Evolutionary conservation across 805 yeast genomes (phyloP).

Genomic region (Maudiozyma pseudohumilis): DNA sequence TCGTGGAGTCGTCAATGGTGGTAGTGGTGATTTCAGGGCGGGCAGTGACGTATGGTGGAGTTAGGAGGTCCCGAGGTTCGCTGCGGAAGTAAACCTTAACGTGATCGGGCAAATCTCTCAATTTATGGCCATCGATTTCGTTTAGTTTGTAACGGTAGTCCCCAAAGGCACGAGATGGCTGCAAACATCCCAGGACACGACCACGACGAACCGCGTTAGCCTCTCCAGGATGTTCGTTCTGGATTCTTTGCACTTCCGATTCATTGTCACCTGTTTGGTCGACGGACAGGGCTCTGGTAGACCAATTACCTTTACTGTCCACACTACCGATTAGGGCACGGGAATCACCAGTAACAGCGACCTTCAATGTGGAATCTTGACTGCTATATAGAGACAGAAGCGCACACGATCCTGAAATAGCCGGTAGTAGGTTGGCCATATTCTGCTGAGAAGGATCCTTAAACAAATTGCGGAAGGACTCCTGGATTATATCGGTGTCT

Average conservation of each 20-base stretch:
- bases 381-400: conserved; percentile 81
- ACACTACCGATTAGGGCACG: conserved; percentile 79
- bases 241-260: conserved; percentile 73
- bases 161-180: conserved; percentile 95
- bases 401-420: conserved; percentile 92
- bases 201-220: conserved; percentile 77
- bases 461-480: conserved; percentile 60
- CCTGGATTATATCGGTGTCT: conserved; percentile 78
- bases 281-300: conserved; percentile 72
- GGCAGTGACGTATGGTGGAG: conserved; percentile 98
- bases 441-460: conserved; percentile 51
- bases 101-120: conserved; percentile 60
- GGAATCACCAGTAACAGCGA: conserved; percentile 95
- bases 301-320: conserved; percentile 63
- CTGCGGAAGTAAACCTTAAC: conserved; percentile 76
- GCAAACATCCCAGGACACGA: conserved; percentile 83
- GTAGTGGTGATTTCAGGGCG: conserved; percentile 86
- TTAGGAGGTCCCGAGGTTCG: conserved; percentile 55
- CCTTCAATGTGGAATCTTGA: conserved; percentile 55
- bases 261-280: conserved; percentile 94
- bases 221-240: conserved; percentile 86
- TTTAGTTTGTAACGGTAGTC: conserved; percentile 91
- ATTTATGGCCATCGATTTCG: conserved; percentile 33
- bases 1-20: conserved; percentile 57
- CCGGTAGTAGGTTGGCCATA: conserved; percentile 71